phyloP scores from a whole-genome alignment of 306 rosid species.

The Pueraria montana region DNA sequence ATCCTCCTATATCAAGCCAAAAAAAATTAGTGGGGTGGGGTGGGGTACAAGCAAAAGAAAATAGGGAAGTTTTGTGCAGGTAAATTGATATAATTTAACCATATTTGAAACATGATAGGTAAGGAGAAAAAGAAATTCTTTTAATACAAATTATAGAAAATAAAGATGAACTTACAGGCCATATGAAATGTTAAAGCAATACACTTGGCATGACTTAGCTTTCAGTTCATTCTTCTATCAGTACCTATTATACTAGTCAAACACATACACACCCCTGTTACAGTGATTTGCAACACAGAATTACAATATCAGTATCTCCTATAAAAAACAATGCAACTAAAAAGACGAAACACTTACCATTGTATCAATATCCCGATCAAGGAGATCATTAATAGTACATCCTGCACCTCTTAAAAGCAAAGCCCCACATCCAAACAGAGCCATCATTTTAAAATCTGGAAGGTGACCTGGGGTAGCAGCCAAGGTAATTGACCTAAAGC shows the following conservation, averaged over 20 bases:
- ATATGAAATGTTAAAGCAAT: constrained; percentile 33
- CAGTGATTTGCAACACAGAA: constrained; percentile 35
- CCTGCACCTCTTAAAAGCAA: constrained; percentile 92
- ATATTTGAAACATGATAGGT: constrained; percentile 20
- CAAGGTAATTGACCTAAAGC: constrained; percentile 83
- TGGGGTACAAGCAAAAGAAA: background rate
- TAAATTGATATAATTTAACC: constrained; percentile 32
- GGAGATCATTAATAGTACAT: constrained; percentile 88
- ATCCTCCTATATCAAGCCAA: constrained; percentile 3
- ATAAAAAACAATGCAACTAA: constrained; percentile 13
- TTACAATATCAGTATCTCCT: background rate
- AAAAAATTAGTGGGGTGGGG: background rate
- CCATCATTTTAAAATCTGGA: constrained; percentile 83
- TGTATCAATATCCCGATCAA: constrained; percentile 86
- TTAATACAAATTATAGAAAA: constrained; percentile 6
- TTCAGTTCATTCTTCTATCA: constrained; percentile 8
- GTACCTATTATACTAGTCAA: constrained; percentile 6
- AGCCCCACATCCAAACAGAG: constrained; percentile 84
- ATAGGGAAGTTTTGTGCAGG: background rate
- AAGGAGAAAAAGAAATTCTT: background rate
- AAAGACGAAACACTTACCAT: constrained; percentile 55
- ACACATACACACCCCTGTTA: constrained; percentile 28
- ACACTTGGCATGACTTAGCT: constrained; percentile 39
- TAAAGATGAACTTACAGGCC: constrained; percentile 23
- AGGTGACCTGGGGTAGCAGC: constrained; percentile 83